Percentiles rank a stretch among this genome's conserved stretches.
These are phyloP conservation scores for Bothriochloa decipiens DNA, from an alignment of 176 grass and related monocot species.

Conservation along the genomic window DNA sequence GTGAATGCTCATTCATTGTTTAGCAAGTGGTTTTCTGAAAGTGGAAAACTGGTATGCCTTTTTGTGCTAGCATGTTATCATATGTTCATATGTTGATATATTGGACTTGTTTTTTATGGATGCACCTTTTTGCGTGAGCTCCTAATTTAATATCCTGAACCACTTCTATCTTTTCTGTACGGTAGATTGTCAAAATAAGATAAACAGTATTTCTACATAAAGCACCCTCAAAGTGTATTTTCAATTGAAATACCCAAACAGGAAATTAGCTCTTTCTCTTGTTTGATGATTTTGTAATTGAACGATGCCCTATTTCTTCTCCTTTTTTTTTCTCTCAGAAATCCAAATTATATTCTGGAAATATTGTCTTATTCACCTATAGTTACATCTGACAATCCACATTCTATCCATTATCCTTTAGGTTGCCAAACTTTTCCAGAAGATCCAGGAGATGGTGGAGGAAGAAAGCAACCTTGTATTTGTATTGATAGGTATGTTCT, in stretches of 20 bases:
- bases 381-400: conserved; percentile 30
- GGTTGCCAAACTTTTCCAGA: conserved; percentile 99
- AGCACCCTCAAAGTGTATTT: no score
- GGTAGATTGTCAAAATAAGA: background rate
- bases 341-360: background rate
- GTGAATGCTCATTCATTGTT: conserved; percentile 99
- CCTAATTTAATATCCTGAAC: background rate
- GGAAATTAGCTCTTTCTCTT: background rate
- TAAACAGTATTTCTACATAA: background rate
- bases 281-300: background rate
- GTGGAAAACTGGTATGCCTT: conserved; percentile 95
- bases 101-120: background rate
- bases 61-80: conserved; percentile 18
- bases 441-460: conserved; percentile 99
- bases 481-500: conserved; percentile 90
- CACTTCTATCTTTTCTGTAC: background rate
- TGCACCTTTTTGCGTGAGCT: conserved; percentile 20
- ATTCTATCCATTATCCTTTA: conserved; percentile 39
- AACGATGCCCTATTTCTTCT: background rate
- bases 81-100: conserved; percentile 18
- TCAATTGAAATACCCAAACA: no score
- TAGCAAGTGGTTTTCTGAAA: conserved; percentile 99
- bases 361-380: conserved; percentile 22
- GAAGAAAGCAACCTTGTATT: conserved; percentile 96
- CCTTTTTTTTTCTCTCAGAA: background rate